Percentiles rank a stretch among this genome's conserved stretches.
These are phyloP conservation scores for Glycyrrhiza uralensis DNA, from an alignment of 306 rosid genomes.

Conservation along the genomic window DNA sequence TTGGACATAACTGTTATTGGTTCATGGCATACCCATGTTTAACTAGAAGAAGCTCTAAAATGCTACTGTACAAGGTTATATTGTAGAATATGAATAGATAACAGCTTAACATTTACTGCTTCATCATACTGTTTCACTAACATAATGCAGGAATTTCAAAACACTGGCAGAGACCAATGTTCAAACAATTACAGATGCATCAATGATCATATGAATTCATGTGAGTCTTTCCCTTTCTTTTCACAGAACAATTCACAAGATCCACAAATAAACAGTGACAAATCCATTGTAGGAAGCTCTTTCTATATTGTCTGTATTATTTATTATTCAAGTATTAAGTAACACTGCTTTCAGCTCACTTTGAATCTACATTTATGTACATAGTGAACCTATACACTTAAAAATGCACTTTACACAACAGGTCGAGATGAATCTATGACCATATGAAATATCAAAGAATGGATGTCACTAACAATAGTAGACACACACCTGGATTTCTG, in stretches of 20 bases:
- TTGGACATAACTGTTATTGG: background rate
- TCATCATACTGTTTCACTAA: background rate
- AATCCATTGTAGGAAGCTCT: background rate
- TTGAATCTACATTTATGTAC: background rate
- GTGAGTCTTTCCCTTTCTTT: background rate
- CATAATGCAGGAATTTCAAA: background rate
- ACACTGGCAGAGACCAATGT: background rate
- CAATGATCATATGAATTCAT: background rate
- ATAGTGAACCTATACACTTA: background rate
- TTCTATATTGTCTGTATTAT: background rate
- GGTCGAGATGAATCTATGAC: background rate
- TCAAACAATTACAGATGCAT: background rate
- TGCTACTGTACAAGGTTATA: background rate
- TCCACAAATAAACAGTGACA: background rate
- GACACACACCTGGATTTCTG: conserved; percentile 79
- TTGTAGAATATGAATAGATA: background rate
- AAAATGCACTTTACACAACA: background rate
- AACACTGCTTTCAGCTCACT: background rate
- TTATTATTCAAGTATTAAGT: background rate
- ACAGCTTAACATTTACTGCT: background rate
- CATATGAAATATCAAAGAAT: background rate
- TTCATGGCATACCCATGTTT: background rate
- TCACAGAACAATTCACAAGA: background rate
- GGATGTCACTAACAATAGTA: background rate
- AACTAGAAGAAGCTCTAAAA: conserved; percentile 14